phyloP scores from a whole-genome alignment of 805 yeast genomes.

The Candida methanosorbosa region DNA sequence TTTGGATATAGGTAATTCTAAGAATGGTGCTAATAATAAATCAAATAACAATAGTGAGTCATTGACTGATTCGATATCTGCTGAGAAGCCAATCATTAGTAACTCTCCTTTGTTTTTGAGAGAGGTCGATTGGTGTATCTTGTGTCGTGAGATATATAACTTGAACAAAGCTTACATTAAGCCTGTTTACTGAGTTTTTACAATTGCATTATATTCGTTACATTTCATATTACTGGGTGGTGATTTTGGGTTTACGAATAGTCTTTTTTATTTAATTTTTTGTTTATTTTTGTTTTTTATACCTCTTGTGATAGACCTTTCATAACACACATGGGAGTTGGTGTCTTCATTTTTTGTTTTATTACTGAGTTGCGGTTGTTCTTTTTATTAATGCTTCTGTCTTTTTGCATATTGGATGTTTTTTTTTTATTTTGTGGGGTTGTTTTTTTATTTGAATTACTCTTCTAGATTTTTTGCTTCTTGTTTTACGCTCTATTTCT shows the following conservation, averaged over 20 bases:
- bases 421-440: background rate
- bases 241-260: no score
- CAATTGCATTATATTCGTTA: no score
- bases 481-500: background rate
- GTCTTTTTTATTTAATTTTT: background rate
- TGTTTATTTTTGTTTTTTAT: background rate
- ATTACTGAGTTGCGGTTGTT: no score
- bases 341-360: no score
- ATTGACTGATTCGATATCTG: background rate
- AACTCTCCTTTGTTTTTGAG: conserved; percentile 30
- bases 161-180: conserved; percentile 62
- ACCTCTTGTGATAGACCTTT: no score
- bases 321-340: no score
- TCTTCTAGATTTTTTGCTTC: background rate
- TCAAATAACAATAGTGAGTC: background rate
- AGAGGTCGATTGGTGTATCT: conserved; percentile 80
- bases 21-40: no score
- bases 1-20: no score
- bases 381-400: no score
- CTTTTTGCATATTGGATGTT: no score
- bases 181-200: conserved; percentile 6
- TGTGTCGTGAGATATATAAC: conserved; percentile 75
- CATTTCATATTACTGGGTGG: no score
- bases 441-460: background rate
- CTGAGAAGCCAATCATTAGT: conserved; percentile 22